A percentile compares a stretch with the other conserved stretches of the same genome.
Evolutionary conservation across 192 early-diverging fungal species (phyloP).

Genomic region (Podila epigama): DNA sequence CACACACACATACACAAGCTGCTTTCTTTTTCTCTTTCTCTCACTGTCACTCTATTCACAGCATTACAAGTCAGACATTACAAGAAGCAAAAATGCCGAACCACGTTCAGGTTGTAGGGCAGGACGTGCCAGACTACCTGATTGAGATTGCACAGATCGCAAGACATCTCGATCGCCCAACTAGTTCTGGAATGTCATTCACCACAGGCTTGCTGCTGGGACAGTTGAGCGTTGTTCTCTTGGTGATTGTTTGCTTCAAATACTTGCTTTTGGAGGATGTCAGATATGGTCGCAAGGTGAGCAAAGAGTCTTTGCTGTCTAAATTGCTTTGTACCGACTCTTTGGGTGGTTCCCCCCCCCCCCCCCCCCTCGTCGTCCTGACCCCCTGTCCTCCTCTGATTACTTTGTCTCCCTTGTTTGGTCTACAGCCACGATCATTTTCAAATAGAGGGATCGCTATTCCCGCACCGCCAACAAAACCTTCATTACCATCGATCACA

Average conservation of each 20-base stretch:
- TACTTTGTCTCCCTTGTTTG: not conserved
- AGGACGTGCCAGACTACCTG: slow-evolving; percentile 26
- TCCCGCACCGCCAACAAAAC: slow-evolving; percentile 56
- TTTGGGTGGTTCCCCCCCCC: too few species aligned
- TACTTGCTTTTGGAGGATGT: slow-evolving; percentile 63
- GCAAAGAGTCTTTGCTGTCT: not conserved
- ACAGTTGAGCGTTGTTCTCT: slow-evolving; percentile 55
- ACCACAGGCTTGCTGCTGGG: slow-evolving; percentile 58
- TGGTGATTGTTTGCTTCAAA: slow-evolving; percentile 58
- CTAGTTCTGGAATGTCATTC: slow-evolving; percentile 54
- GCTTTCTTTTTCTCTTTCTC: not conserved
- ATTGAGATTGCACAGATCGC: slow-evolving; percentile 43
- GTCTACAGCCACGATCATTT: slow-evolving; percentile 46
- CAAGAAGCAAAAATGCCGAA: slow-evolving; percentile 15
- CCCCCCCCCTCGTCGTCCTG: too few species aligned
- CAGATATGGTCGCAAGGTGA: slow-evolving; percentile 48
- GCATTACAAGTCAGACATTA: not conserved
- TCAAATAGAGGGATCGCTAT: slow-evolving; percentile 60
- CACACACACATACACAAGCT: too few species aligned
- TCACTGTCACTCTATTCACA: not conserved
- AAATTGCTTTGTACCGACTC: too few species aligned
- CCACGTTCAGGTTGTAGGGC: slow-evolving; percentile 24
- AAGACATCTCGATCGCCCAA: slow-evolving; percentile 13
- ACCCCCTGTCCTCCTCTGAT: not conserved
- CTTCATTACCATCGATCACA: slow-evolving; percentile 60